Percentiles rank a stretch among this genome's conserved stretches.
Conservation (phyloP, 2,329 filamentous ascomycete species). For the Incumbomyces delicatus region DNA sequence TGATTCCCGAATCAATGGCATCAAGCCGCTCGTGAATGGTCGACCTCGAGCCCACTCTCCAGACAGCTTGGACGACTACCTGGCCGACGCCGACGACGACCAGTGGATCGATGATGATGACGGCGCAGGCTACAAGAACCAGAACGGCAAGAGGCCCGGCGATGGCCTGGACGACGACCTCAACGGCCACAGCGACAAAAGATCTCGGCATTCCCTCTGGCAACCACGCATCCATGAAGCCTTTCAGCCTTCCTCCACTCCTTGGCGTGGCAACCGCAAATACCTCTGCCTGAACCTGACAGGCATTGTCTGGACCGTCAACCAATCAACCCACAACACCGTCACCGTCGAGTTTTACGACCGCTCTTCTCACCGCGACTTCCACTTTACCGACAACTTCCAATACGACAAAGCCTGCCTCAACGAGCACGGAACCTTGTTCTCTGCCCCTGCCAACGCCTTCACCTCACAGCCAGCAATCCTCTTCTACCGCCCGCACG, state of each 20-base stretch:
- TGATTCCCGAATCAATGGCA: slow-evolving; percentile 46
- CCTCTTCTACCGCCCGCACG: slow-evolving; percentile 94
- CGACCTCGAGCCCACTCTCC: slow-evolving; percentile 51
- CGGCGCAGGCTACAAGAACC: slow-evolving; percentile 73
- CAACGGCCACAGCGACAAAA: slow-evolving; percentile 39
- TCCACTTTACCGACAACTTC: slow-evolving; percentile 95
- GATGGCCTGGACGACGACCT: slow-evolving; percentile 38
- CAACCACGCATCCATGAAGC: slow-evolving; percentile 65
- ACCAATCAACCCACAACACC: slow-evolving; percentile 87
- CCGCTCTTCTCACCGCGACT: slow-evolving; percentile 80
- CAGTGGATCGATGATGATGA: slow-evolving; percentile 94
- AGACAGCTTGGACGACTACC: slow-evolving; percentile 74
- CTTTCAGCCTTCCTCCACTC: slow-evolving; percentile 90
- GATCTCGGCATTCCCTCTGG: slow-evolving; percentile 33
- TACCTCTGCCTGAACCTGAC: slow-evolving; percentile 90
- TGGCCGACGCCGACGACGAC: slow-evolving; percentile 56
- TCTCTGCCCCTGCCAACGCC: slow-evolving; percentile 36
- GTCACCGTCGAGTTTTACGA: slow-evolving; percentile 98
- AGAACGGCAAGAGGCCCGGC: slow-evolving; percentile 50
- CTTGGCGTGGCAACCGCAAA: slow-evolving; percentile 87
- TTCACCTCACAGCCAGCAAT: slow-evolving; percentile 53
- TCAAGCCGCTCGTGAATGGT: slow-evolving; percentile 41
- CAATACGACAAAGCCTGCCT: slow-evolving; percentile 94
- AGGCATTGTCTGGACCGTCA: slow-evolving; percentile 93
- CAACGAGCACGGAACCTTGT: slow-evolving; percentile 37